Evolutionary conservation across 495 filamentous ascomycete genomes (phyloP).

Genomic region (Tuber microsphaerosporum): DNA sequence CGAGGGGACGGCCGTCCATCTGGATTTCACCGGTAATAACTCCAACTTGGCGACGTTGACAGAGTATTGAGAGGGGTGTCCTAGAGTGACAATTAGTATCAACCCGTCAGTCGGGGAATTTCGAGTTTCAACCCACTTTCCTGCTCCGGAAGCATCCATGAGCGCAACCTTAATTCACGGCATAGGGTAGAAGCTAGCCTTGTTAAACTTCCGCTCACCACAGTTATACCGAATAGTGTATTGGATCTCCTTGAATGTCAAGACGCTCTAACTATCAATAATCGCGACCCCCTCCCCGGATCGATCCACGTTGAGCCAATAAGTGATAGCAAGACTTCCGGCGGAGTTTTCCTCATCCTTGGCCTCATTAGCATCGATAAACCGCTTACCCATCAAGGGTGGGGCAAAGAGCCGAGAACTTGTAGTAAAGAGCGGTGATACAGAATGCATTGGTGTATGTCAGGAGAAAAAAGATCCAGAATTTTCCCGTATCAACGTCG

Average conservation of each 20-base stretch:
- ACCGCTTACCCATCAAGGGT: slow-evolving; percentile 37
- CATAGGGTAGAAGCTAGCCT: slow-evolving; percentile 63
- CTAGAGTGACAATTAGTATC: slow-evolving; percentile 54
- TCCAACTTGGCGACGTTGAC: slow-evolving; percentile 67
- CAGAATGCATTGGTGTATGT: slow-evolving; percentile 52
- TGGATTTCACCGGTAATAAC: slow-evolving; percentile 67
- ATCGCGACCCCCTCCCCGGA: slow-evolving; percentile 32
- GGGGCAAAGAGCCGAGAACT: slow-evolving; percentile 67
- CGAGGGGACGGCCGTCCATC: slow-evolving; percentile 65
- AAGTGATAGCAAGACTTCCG: slow-evolving; percentile 19
- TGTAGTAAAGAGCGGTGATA: slow-evolving; percentile 64
- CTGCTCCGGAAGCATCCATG: slow-evolving; percentile 77
- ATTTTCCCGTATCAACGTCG: slow-evolving; percentile 59
- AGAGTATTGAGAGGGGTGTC: slow-evolving; percentile 64
- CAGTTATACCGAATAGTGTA: slow-evolving; percentile 67
- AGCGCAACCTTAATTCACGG: slow-evolving; percentile 69
- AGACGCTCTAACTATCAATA: slow-evolving; percentile 50
- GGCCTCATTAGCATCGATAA: slow-evolving; percentile 15
- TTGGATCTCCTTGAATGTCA: slow-evolving; percentile 68
- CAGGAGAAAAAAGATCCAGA: slow-evolving; percentile 52
- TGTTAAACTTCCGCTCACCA: slow-evolving; percentile 60
- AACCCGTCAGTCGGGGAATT: slow-evolving; percentile 54
- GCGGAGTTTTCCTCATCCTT: slow-evolving; percentile 38
- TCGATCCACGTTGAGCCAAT: slow-evolving; percentile 16
- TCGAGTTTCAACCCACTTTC: slow-evolving; percentile 74